Evolutionary conservation across 768 basidiomycete genomes (phyloP), one percentile per base, ranked within the genome.

Genomic region (Termitomyces sp.): DNA sequence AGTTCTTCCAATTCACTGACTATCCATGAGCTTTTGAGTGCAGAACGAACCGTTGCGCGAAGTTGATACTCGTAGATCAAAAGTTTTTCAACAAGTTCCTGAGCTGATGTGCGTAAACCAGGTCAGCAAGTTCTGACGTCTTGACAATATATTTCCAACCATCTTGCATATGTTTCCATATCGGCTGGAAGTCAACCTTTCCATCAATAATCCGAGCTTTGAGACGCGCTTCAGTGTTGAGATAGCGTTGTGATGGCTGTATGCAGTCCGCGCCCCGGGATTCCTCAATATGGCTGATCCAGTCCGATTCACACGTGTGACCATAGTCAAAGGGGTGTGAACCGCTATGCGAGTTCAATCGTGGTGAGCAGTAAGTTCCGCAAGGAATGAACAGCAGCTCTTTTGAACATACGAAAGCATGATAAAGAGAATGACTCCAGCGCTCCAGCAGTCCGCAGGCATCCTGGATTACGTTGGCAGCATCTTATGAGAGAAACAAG

Each of bases 381-480:
- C 20, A 30, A 45, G 43, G 22, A 20, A 54, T 18, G 4, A 24
- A 6, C 20, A 32, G 22, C 8, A 35, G 14, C 13, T 12, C 18
- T n/a, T 30, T 12, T 9, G 24, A 40, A 79, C 89, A 59, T 73
- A 93, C 92, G 82, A 80, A 50, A 94, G 75, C 90, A 93, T 93
- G 56, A 91, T 84, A 61, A 86, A 92, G 53, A 93, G 72, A 53
- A 90, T 84, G 6, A 92, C 81, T 6, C 92, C 92, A 13, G 87
- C 82, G 63, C 91, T 92, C 92, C 92, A 94, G 65, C 91, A 93
- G 69, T 94, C 92, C 3, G 90, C 81, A n/a, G 90, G 88, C 86
- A 92, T 87, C 20, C 90, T 90, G 70, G 42, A 42, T 13, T 20
- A 47, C 14, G 57, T 18, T 28, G 36, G 2, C 8, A 13, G 45